Evolutionary conservation across 2,329 filamentous ascomycete genomes (phyloP), one percentile per base, ranked within the genome.

Genomic region (Cyphellophora attinorum): DNA sequence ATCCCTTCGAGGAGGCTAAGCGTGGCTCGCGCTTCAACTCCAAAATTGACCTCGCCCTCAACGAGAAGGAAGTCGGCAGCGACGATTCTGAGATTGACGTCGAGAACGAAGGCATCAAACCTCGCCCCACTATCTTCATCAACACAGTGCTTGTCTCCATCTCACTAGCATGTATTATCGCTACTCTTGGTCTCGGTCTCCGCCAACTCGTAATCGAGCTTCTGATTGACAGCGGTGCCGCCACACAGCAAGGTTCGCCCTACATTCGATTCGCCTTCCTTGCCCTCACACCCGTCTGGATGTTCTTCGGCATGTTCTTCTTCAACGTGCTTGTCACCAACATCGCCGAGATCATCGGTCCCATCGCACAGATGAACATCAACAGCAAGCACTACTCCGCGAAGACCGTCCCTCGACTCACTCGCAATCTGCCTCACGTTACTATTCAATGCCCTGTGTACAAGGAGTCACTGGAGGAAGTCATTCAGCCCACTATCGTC

Each of bases 361-460:
- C 84, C 1, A 74, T 86, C 37, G 70, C 72, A 31, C 81, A 88
- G 53, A 68, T 89, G 55, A 73, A 68, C 19, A 62, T 70, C 49
- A 91, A 91, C 67, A 85, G 81, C 51, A 83, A 81, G 56, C 89
- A 79, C 63, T 91, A 81, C 61, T 89, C 84, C 0, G 84, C 81
- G 1, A 65, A 69, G n/a, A 69, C 79, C 6, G 76, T 79, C 2
- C 70, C 71, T 13, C 67, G 81, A 31, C 58, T 86, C 17, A 62
- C 59, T 1, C 51, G 60, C 4, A 31, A 29, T 8, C 5, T 53
- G 59, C 34, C 69, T 62, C 51, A 61, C 65, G 16, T 72, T 36
- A 89, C 83, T 3, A 81, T 93, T 27, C 85, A 93, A 53, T 88
- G 83, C 54, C 85, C 85, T 4, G 82, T 93, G 0, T 93, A 91